A percentile compares a stretch with the other conserved stretches of the same genome.
These are phyloP conservation scores for Marasmius oreades DNA, from an alignment of 1,284 basidiomycete genomes.

Conservation along the genomic window DNA sequence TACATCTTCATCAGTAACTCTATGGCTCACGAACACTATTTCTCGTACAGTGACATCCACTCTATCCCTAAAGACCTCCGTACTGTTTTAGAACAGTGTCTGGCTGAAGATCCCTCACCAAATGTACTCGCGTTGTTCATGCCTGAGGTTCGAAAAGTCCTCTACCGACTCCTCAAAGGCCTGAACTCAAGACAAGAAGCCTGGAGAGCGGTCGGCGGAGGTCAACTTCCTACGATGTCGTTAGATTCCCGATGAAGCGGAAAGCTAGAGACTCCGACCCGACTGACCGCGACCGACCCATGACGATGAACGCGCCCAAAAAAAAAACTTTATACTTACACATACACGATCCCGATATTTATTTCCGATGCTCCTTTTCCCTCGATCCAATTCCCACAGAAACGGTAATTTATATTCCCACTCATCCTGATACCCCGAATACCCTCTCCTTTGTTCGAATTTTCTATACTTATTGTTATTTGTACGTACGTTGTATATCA, in stretches of 20 bases:
- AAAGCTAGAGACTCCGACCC: not conserved
- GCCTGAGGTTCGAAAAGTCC: slow-evolving; percentile 77
- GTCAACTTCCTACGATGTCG: slow-evolving; percentile 13
- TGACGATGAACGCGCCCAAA: no score
- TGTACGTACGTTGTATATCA: no score
- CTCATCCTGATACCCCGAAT: no score
- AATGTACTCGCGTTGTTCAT: slow-evolving; percentile 71
- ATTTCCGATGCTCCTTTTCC: no score
- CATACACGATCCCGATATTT: no score
- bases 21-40: not conserved
- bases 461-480: no score
- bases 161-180: slow-evolving; percentile 80
- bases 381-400: no score
- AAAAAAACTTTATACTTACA: no score
- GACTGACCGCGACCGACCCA: no score
- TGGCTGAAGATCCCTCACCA: slow-evolving; percentile 81
- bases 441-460: no score
- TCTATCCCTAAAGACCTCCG: slow-evolving; percentile 81
- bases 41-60: slow-evolving; percentile 68
- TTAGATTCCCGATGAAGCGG: slow-evolving; percentile 9
- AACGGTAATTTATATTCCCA: no score
- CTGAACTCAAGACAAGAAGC: slow-evolving; percentile 80
- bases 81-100: slow-evolving; percentile 77
- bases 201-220: slow-evolving; percentile 39
- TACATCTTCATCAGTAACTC: not conserved